Base-by-base conservation (phyloP, 1,284 basidiomycete genomes). In the Trametes sp. region DNA sequence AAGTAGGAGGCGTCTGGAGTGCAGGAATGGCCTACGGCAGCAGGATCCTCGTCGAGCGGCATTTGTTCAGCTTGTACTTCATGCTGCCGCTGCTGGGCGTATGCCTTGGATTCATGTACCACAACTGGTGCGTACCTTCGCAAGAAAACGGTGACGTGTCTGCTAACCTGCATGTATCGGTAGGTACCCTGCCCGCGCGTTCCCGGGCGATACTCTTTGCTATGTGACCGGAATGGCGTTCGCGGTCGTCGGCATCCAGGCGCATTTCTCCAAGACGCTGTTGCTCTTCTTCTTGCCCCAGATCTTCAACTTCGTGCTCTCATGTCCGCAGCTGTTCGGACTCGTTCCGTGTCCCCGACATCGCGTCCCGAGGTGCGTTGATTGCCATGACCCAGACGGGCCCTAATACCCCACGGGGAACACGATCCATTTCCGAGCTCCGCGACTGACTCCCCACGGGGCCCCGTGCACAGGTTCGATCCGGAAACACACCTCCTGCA, bases 181-280 rank as follows among this genome's bases (percentile, higher is more conserved):
- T 69, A 98, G 96, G 95, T 98, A 98, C 74, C 98, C 98, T 1
- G 94, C 97, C 8, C 85, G 89, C 31, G 95, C 88, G 0, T 99
- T 99, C 76, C 95, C 96, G 0, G 98, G 98, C 2, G 98, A 99
- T 75, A 99, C 98, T 1, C 86, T 98, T 42, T 99, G 98, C 78
- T 99, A 99, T 78, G 91, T 98, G 60, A 90, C 96, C 0, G 98
- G 96, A 62, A 98, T 98, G 96, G 94, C 96, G 0, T 98, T 98
- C 73, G 91, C 96, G 0, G 95, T 96, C 16, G 95, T 97, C 35
- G 95, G 95, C 11, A 97, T 98, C 65, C 93, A 97, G 72, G 96
- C 94, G 0, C 98, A 99, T 77, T 98, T 98, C 76, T 95, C 94
- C 59, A 99, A 99, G 79, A 99, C 97, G 0, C 81, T 99, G 4